Evolutionary conservation across 164 flowering plant species (phyloP).

Genomic region (Liriodendron chinense): DNA sequence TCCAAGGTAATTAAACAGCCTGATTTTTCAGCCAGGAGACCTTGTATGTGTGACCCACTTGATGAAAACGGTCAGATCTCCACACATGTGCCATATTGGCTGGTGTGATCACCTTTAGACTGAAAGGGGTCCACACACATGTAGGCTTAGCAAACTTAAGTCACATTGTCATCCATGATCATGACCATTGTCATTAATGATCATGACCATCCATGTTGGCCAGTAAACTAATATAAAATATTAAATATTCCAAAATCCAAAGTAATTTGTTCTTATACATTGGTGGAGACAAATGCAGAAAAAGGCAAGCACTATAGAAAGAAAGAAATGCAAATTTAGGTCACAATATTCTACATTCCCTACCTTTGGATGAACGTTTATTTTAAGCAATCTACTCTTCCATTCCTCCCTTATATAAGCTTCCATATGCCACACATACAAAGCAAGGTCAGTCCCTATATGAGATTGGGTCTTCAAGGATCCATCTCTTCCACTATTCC

Average conservation of each 20-base stretch:
- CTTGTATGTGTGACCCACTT: too few species aligned
- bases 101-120: too few species aligned
- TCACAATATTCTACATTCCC: not conserved
- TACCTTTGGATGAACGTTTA: not conserved
- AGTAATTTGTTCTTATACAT: not conserved
- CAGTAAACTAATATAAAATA: too few species aligned
- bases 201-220: too few species aligned
- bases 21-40: too few species aligned
- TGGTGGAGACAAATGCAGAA: not conserved
- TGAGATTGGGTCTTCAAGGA: not conserved
- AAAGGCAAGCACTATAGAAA: not conserved
- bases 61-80: too few species aligned
- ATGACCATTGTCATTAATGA: too few species aligned
- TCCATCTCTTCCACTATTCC: not conserved
- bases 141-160: too few species aligned
- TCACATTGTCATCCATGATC: too few species aligned
- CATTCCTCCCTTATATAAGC: slow-evolving; percentile 4
- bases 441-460: not conserved
- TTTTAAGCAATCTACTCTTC: not conserved
- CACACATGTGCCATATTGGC: too few species aligned
- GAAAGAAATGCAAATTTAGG: not conserved
- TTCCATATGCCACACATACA: not conserved
- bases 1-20: too few species aligned
- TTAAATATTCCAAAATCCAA: not conserved
- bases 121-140: too few species aligned